Evolutionary conservation across 257 asterid genomes (phyloP), one percentile per base, ranked within the genome.

Genomic region (Leonotis leonurus): DNA sequence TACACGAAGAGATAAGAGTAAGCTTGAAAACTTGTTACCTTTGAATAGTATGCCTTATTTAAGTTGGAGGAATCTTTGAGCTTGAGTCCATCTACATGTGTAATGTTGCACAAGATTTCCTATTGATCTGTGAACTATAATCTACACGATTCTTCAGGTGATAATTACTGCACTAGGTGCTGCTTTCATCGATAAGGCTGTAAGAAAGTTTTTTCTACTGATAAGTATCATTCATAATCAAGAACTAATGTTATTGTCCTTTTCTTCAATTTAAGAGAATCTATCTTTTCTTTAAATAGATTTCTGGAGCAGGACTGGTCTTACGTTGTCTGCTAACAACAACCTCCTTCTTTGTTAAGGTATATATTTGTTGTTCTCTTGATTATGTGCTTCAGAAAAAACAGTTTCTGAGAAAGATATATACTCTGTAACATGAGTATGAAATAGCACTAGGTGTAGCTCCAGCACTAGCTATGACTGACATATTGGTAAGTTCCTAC

Each of bases 1-100:
- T 46, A 33, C 37, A 9, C 18, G 22, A 33, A 57, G 83, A 91
- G 96, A 83, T 91, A 52, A 96, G 95, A 70, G 89, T 93, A 16
- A 97, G 99, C 7, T 89, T 93, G 11, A n/a, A n/a, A n/a, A n/a
- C n/a, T n/a, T n/a, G n/a, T n/a, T n/a, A n/a, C n/a, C n/a, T n/a
- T n/a, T n/a, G n/a, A n/a, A 93, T 92, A 95, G 87, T 89, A 35
- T 79, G 84, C 72, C 99, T n/a, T n/a, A n/a, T 89, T 68, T 97
- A 92, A 59, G 78, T 92, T 64, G 97, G 97, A 58, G 97, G 11
- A 8, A 35, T 35, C 41, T 35, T 35, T 35, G 41, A 35, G 41
- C 8, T 8, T 32, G 55, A 57, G 45, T 60, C 8, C 55, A 37
- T 37, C 10, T 27, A 17, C 49, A n/a, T n/a, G 44, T 17, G 17